These are phyloP conservation scores for Trematosphaeria pertusa DNA, from an alignment of 2,329 filamentous ascomycete species.

Conservation along the genomic window DNA sequence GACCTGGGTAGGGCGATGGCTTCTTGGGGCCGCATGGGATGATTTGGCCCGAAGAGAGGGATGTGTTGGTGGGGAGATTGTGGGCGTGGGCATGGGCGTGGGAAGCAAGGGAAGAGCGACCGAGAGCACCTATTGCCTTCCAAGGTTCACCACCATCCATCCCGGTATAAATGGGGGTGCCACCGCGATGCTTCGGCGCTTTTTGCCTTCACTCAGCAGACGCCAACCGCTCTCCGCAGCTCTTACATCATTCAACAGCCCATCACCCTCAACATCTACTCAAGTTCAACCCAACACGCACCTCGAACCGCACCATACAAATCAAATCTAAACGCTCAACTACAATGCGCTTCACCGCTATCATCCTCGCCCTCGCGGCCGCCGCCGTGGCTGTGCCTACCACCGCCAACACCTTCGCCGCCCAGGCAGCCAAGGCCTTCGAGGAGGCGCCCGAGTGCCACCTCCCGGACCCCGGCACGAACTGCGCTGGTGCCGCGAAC, in stretches of 20 bases:
- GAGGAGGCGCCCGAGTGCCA: slow-evolving; percentile 13
- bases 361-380: not conserved
- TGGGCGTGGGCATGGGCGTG: not conserved
- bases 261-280: no score
- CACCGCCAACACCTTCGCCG: no score
- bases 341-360: not conserved
- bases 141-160: no score
- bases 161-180: not conserved
- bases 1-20: not conserved
- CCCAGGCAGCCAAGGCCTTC: not conserved
- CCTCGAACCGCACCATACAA: no score
- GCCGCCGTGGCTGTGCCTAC: no score
- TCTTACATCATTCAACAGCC: no score
- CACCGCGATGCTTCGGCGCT: not conserved
- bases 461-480: slow-evolving; percentile 12
- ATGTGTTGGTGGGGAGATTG: not conserved
- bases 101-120: not conserved
- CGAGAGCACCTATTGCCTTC: no score
- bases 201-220: no score
- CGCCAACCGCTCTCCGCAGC: no score
- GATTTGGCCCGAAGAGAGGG: slow-evolving; percentile 3
- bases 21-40: not conserved
- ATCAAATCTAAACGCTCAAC: no score
- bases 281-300: no score
- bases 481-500: slow-evolving; percentile 19